Conservation (phyloP, 2,329 filamentous ascomycete genomes). For the Lasiodiplodia sp. region DNA sequence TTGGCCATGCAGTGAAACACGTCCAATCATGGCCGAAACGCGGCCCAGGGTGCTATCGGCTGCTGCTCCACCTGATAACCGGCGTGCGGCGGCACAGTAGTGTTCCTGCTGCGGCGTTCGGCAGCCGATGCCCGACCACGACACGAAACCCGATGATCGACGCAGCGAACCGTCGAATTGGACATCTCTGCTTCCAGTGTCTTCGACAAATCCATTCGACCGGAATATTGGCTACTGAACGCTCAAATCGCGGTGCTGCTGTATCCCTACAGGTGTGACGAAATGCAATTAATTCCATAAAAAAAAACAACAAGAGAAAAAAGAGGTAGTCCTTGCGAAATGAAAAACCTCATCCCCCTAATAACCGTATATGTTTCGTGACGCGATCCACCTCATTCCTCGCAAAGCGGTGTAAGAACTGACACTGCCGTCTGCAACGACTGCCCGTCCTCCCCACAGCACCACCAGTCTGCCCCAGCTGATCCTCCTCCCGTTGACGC, state of each 20-base stretch:
- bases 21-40: not conserved
- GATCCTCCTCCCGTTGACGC: not conserved
- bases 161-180: no score
- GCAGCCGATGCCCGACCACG: not conserved
- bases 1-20: no score
- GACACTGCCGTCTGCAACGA: not conserved
- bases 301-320: not conserved
- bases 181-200: not conserved
- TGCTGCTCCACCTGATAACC: not conserved
- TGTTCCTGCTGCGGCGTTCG: not conserved
- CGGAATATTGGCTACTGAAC: not conserved
- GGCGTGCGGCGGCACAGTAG: not conserved
- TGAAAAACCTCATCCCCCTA: not conserved
- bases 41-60: not conserved
- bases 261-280: not conserved
- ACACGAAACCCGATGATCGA: not conserved
- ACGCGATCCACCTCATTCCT: not conserved
- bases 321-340: not conserved
- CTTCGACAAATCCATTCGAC: not conserved
- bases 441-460: not conserved
- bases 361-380: not conserved
- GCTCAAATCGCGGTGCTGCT: not conserved
- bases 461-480: no score
- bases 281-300: not conserved
- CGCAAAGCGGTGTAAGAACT: constrained; percentile 4